These are phyloP conservation scores for Penicillium verhagenii DNA, from an alignment of 495 filamentous ascomycete species.

Conservation along the genomic window DNA sequence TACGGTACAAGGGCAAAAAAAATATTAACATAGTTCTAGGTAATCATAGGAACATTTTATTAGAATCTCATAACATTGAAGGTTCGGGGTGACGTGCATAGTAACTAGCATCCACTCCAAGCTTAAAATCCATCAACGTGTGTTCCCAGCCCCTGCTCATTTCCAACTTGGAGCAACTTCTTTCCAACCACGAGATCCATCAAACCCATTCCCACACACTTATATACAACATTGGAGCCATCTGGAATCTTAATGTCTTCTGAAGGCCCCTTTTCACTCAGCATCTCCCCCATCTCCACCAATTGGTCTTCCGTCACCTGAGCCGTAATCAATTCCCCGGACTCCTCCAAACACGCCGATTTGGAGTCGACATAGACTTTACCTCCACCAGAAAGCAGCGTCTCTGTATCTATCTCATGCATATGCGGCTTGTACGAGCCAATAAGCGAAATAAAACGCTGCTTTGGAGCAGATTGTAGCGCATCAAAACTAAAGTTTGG, in stretches of 20 bases:
- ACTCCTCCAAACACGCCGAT: conserved; percentile 76
- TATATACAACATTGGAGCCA: conserved; percentile 65
- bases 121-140: conserved; percentile 65
- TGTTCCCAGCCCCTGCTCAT: conserved; percentile 65
- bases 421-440: conserved; percentile 84
- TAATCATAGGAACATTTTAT: too few relatives aligned
- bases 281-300: conserved; percentile 80
- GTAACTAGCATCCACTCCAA: too few relatives aligned
- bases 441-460: conserved; percentile 73
- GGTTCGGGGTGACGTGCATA: too few relatives aligned
- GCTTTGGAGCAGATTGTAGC: conserved; percentile 51
- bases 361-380: conserved; percentile 80
- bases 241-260: conserved; percentile 22
- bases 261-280: conserved; percentile 48
- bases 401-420: conserved; percentile 76
- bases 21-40: too few relatives aligned
- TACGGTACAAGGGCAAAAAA: too few relatives aligned
- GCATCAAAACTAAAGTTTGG: conserved; percentile 62
- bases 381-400: conserved; percentile 71
- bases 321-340: conserved; percentile 83
- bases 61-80: too few relatives aligned
- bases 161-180: conserved; percentile 71
- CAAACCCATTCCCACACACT: conserved; percentile 49
- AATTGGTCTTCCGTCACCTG: conserved; percentile 64
- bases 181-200: conserved; percentile 57